Evolutionary conservation across 352 stramenopile genomes (phyloP), one percentile per base, ranked within the genome.

Genomic region (Phytophthora litchii): DNA sequence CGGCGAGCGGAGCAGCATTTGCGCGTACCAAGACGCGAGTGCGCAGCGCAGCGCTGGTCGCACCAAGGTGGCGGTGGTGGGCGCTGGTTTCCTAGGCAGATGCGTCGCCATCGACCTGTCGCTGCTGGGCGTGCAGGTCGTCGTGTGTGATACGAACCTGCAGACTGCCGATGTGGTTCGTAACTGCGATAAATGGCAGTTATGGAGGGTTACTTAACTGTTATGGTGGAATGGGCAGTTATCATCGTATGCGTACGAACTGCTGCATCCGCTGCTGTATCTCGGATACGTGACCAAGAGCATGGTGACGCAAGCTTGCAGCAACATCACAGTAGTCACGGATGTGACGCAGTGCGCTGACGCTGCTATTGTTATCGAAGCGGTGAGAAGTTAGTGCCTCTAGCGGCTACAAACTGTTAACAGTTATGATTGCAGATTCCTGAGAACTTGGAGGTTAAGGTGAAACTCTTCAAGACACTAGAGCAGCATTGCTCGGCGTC

Each of bases 221-320:
- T 51, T 48, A 46, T 50, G 19, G 25, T 45, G 19, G 1, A 21
- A 21, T 58, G 29, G 55, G 21, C 46, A 89, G 79, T 54, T 89
- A 6, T 76, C 76, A 23, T 69, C 77, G 12, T 86, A 77, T 45
- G 75, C 75, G 43, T 87, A 83, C 41, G 80, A 89, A 48, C 61
- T 86, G 52, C 66, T 92, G 40, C 83, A 86, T 36, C 82, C 82
- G 50, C 65, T 92, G 63, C 63, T 87, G 52, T 78, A 88, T 50
- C 70, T 92, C 16, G 82, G 82, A 21, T 92, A 89, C 72, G 80
- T 89, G 21, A 88, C 80, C 61, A 86, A 89, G 70, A 80, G 71
- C 56, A 88, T 92, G 78, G 57, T 89, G 45, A 88, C 76, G 10
- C 69, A 79, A 20, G 80, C 78, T 0, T 86, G 78, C 55, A 44